phyloP scores from a whole-genome alignment of 352 stramenopile genomes.

The Globisporangium barbulae region DNA sequence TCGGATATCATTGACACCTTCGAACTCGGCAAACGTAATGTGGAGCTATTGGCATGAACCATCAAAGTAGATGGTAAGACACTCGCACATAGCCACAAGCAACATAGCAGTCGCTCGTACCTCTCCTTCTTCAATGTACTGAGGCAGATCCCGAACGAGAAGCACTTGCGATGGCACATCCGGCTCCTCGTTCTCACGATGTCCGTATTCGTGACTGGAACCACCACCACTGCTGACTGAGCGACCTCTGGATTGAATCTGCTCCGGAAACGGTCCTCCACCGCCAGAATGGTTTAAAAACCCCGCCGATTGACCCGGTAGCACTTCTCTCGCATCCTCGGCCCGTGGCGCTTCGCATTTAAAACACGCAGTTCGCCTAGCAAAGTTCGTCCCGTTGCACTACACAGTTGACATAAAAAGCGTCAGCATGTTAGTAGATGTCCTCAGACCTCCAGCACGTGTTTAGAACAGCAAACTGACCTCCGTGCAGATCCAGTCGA shows the following conservation, averaged over 20 bases:
- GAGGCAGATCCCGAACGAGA: constrained; percentile 64
- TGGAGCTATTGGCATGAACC: constrained; percentile 46
- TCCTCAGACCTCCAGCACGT: neutral
- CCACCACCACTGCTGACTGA: neutral
- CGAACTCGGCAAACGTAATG: constrained; percentile 58
- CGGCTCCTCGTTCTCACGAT: constrained; percentile 10
- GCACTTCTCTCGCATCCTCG: constrained; percentile 33
- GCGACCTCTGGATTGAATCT: neutral
- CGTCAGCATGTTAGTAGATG: neutral
- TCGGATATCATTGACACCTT: constrained; percentile 66
- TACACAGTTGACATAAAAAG: constrained; percentile 18
- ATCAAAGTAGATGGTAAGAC: neutral
- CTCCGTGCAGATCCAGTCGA: constrained; percentile 74
- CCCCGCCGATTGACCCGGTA: constrained; percentile 3
- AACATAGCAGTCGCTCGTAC: constrained; percentile 25
- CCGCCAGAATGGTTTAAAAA: neutral
- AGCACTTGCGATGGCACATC: constrained; percentile 57
- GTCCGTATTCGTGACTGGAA: neutral
- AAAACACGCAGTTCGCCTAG: constrained; percentile 56
- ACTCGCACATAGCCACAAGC: neutral
- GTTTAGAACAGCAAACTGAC: constrained; percentile 20
- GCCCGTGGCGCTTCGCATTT: constrained; percentile 56
- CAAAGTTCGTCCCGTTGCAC: constrained; percentile 80
- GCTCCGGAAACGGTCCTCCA: neutral
- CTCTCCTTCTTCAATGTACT: constrained; percentile 71